Conservation (phyloP, 2,329 filamentous ascomycete genomes). For the Aspergillus awamori region DNA sequence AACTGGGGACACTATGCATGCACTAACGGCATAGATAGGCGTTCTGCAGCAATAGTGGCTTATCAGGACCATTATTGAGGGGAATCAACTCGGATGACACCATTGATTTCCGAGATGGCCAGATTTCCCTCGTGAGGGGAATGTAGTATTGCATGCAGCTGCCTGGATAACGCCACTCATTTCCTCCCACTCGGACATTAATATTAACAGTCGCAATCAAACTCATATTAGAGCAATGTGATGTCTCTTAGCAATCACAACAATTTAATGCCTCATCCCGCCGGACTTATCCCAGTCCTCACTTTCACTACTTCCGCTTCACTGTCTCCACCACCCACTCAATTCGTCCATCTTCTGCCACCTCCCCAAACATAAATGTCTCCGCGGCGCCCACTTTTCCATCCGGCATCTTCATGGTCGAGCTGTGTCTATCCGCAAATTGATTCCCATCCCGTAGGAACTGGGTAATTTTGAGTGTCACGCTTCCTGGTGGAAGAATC, state of each 20-base stretch:
- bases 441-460: background rate
- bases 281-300: background rate
- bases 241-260: background rate
- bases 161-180: background rate
- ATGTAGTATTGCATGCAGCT: background rate
- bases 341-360: background rate
- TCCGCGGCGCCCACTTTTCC: background rate
- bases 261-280: background rate
- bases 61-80: background rate
- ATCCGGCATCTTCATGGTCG: background rate
- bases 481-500: background rate
- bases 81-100: background rate
- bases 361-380: background rate
- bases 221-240: background rate
- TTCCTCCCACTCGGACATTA: background rate
- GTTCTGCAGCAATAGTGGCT: background rate
- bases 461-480: background rate
- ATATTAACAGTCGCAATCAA: background rate
- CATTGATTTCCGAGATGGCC: background rate
- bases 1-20: background rate
- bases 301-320: background rate
- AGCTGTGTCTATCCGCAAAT: background rate
- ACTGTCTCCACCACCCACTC: background rate
- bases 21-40: background rate
- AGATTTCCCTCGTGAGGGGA: no score